Evolutionary conservation across 1,284 basidiomycete species (phyloP), one percentile per base, ranked within the genome.

Genomic region (Termitomyces sp.): DNA sequence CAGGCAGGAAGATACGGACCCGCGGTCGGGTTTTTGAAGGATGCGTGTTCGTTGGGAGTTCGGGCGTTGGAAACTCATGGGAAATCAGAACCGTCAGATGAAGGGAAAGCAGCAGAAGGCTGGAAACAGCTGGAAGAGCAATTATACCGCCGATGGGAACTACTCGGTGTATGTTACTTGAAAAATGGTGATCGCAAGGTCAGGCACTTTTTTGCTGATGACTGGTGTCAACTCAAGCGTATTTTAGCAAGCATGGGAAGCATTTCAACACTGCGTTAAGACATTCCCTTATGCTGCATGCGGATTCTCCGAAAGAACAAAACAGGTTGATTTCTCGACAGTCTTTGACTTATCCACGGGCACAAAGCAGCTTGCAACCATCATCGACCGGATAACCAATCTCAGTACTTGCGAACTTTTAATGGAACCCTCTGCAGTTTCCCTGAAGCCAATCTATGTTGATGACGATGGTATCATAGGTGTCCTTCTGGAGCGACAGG

Each of bases 181-280:
- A 92, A 88, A 67, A 83, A 82, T 41, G 84, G 83, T 0, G 85
- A 93, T 63, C 75, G 86, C 17, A 81, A 80, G 78, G 86, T 85
- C 44, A 13, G 73, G 17, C n/a, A 36, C 26, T 53, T 15, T 6
- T 51, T 12, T 43, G 12, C 47, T 15, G 15, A 30, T 33, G 28
- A n/a, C 30, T 33, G 31, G 30, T 39, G 8, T 43, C 26, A 52
- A 51, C 50, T 62, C 9, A 47, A 44, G 33, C 10, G 46, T 50
- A 19, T 24, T 28, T 55, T 54, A 89, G 87, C 74, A 78, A 51
- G 83, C 87, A 9, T 82, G 81, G 55, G 72, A 81, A 5, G 76
- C 82, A 1, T 85, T 86, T 58, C 59, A 75, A 26, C 70, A 79
- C 34, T 76, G 79, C 51, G 72, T 89, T 51, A 69, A 63, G 33